A percentile compares a stretch with the other conserved stretches of the same genome.
phyloP scores from a whole-genome alignment of 2,329 filamentous ascomycete species.

The Xylariales sp. region DNA sequence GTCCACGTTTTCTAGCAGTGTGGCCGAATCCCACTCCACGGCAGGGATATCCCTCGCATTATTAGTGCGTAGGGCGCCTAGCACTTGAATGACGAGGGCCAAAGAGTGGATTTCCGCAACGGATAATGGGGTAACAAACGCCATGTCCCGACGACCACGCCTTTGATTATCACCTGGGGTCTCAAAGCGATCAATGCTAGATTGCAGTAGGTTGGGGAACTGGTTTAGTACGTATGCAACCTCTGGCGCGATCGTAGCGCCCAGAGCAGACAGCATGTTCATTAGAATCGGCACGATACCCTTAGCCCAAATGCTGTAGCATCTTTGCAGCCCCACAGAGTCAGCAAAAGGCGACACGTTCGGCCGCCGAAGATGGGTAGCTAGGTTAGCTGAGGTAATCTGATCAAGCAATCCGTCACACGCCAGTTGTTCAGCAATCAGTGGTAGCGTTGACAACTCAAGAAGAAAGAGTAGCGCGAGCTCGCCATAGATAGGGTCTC shows the following conservation, averaged over 20 bases:
- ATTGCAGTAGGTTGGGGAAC: constrained; percentile 81
- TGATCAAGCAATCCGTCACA: constrained; percentile 85
- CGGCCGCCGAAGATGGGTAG: constrained; percentile 77
- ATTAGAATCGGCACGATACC: constrained; percentile 89
- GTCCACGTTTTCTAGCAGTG: constrained; percentile 84
- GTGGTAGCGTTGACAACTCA: constrained; percentile 83
- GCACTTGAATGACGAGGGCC: constrained; percentile 77
- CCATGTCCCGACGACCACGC: constrained; percentile 56
- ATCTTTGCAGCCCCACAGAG: constrained; percentile 72
- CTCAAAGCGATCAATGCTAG: constrained; percentile 79
- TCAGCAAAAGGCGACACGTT: constrained; percentile 84
- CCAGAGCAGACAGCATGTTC: constrained; percentile 86
- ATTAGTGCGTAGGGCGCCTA: constrained; percentile 72
- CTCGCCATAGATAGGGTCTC: constrained; percentile 92
- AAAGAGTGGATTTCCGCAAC: constrained; percentile 84
- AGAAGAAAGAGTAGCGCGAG: constrained; percentile 90
- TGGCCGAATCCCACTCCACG: constrained; percentile 78
- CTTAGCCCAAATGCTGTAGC: constrained; percentile 90
- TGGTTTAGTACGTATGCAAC: constrained; percentile 89
- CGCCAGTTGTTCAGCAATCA: constrained; percentile 89
- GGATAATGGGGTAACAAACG: constrained; percentile 77
- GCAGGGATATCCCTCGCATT: constrained; percentile 79
- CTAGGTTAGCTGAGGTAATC: constrained; percentile 81
- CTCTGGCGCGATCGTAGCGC: constrained; percentile 83
- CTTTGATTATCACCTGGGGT: constrained; percentile 67